A percentile compares a stretch with the other conserved stretches of the same genome.
phyloP scores from a whole-genome alignment of 106 monocot species.

The Xerophyta viscosa region DNA sequence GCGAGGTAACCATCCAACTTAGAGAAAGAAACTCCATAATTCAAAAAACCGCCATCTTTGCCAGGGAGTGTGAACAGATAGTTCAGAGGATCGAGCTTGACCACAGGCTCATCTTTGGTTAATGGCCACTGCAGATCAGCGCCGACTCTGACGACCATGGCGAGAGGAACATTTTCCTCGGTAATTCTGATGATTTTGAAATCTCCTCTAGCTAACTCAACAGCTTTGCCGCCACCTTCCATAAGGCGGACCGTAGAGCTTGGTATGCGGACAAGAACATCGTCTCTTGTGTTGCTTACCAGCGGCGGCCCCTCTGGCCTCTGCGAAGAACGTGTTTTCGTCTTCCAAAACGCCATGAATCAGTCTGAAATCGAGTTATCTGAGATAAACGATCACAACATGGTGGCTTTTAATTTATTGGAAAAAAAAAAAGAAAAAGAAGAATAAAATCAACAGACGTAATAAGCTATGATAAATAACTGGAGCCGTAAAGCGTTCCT shows the following conservation, averaged over 20 bases:
- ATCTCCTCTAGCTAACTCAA: conserved; percentile 61
- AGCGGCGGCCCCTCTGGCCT: background rate
- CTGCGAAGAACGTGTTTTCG: conserved; percentile 12
- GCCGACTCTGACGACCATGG: conserved; percentile 51
- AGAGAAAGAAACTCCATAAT: conserved; percentile 75
- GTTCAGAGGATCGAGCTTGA: conserved; percentile 58
- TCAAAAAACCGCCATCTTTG: conserved; percentile 51
- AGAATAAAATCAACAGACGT: no score
- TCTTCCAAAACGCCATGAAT: conserved; percentile 33
- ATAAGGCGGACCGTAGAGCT: conserved; percentile 44
- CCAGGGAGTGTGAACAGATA: conserved; percentile 76
- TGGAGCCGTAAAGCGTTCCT: no score
- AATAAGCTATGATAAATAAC: no score
- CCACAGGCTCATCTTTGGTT: conserved; percentile 80
- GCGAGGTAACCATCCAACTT: conserved; percentile 6
- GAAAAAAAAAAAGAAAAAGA: no score
- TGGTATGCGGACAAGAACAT: conserved; percentile 41
- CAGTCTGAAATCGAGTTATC: no score
- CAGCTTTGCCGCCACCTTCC: conserved; percentile 12
- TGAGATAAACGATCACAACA: no score
- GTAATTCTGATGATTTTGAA: conserved; percentile 32
- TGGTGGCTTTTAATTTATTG: no score
- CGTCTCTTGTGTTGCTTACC: conserved; percentile 25
- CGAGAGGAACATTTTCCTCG: conserved; percentile 34
- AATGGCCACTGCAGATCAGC: conserved; percentile 60